Evolutionary conservation across 2,329 filamentous ascomycete species (phyloP), one percentile per base, ranked within the genome.

Genomic region (Thermochaetoides dissita): DNA sequence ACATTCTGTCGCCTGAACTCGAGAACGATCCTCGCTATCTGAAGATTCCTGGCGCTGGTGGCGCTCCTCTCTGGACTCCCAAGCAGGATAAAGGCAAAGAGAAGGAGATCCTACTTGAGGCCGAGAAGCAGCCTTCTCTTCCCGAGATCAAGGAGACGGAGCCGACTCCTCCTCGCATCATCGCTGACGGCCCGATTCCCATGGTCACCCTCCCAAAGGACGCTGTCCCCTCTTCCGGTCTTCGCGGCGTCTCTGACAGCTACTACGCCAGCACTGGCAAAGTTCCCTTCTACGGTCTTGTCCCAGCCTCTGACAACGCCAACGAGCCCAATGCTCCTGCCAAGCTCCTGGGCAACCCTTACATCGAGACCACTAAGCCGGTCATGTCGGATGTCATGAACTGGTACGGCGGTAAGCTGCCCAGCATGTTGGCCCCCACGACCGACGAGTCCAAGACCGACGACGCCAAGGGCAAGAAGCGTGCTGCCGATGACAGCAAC

Each of bases 401-500:
- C 28, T 51, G 46, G 49, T 52, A 52, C 17, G 49, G 46, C 8
- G 24, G 11, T 3, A 43, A 42, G 34, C 10, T 50, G 32, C 43
- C 48, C n/a, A 33, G 42, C 29, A n/a, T 8, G 31, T 8, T 24
- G 5, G 5, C 39, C n/a, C 28, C 11, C 8, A 17, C 17, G 24
- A 34, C 29, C 10, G 8, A 30, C 3, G 30, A 31, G 12, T 36
- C 24, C 12, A 34, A 39, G 17, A 29, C 37, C 30, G 38, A 33
- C 7, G 37, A 29, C 9, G 28, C 24, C 9, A 30, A 40, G 33
- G 8, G 6, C 30, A 34, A 8, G 37, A 37, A 41, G 3, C 31
- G 40, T 17, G 37, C 33, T 38, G 10, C 34, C 24, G 7, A 11
- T 17, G 42, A 39, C n/a, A 42, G 45, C 33, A 37, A 40, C 7